Conservation (phyloP, 306 rosid species). For the Citrullus colocynthis region DNA sequence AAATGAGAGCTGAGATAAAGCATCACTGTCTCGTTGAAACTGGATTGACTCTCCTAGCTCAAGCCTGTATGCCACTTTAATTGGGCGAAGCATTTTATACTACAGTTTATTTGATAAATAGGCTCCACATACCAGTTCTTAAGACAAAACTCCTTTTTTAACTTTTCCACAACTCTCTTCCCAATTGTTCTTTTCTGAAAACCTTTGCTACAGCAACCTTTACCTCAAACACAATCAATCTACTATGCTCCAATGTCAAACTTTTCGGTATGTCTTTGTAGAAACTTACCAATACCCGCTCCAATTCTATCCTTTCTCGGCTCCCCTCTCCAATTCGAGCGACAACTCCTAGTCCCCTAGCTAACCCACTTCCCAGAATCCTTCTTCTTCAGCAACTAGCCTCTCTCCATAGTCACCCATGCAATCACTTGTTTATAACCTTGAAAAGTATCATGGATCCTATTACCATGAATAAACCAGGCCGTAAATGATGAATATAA, state of each 20-base stretch:
- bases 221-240: neutral
- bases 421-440: neutral
- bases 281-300: neutral
- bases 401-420: neutral
- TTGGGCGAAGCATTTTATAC: neutral
- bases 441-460: neutral
- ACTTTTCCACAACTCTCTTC: neutral
- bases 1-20: neutral
- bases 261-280: neutral
- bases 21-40: neutral
- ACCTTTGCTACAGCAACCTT: neutral
- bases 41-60: neutral
- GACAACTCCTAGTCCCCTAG: neutral
- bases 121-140: neutral
- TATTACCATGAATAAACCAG: neutral
- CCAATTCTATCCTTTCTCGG: neutral
- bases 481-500: neutral
- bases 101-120: neutral
- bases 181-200: neutral
- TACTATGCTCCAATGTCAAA: neutral
- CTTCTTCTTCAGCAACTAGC: neutral
- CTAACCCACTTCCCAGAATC: neutral
- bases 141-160: neutral
- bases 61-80: neutral
- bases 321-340: neutral